Evolutionary conservation across 225 moss, liverwort and hornwort species (phyloP).

Genomic region (Straminergon stramineum): DNA sequence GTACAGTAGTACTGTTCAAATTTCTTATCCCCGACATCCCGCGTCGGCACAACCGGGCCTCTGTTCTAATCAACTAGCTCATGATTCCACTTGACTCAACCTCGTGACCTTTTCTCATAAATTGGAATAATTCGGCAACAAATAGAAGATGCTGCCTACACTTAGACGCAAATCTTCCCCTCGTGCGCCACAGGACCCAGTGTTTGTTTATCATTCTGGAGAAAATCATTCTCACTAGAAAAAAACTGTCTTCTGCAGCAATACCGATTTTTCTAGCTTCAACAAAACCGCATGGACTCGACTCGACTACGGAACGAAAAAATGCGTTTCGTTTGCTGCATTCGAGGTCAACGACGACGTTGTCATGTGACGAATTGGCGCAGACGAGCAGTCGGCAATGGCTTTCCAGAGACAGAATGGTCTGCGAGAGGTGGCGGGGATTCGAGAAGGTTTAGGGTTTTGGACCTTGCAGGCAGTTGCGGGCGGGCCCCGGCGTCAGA

Average conservation of each 20-base stretch:
- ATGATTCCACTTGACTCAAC: neutral
- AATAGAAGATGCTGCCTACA: neutral
- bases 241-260: neutral
- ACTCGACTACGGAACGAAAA: no score
- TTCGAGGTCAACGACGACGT: neutral
- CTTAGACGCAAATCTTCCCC: neutral
- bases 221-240: neutral
- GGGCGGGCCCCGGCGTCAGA: neutral
- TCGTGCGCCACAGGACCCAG: neutral
- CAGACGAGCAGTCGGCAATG: neutral
- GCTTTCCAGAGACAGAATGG: neutral
- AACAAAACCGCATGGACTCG: neutral
- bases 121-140: neutral
- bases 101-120: neutral
- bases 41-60: neutral
- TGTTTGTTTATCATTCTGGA: no score
- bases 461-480: neutral
- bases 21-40: neutral
- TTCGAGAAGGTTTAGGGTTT: constrained; percentile 1
- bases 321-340: neutral
- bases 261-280: neutral
- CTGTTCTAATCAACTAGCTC: neutral
- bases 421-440: neutral
- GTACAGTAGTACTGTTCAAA: neutral
- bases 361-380: neutral